Percentiles rank a stretch among this genome's conserved stretches.
Evolutionary conservation across 768 basidiomycete species (phyloP).

Genomic region (Sarcodon sp.): DNA sequence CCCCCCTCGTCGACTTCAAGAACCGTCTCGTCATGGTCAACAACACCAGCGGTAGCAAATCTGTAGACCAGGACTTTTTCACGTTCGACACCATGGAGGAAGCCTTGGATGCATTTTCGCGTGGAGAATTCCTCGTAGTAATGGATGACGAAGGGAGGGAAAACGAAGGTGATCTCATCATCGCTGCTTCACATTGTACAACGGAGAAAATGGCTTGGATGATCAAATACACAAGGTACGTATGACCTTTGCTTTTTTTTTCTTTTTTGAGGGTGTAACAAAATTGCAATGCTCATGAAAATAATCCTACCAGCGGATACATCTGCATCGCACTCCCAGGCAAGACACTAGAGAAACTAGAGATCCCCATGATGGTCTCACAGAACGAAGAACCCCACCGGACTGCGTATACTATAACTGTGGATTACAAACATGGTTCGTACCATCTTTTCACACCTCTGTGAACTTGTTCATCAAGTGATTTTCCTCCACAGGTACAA

Average conservation of each 20-base stretch:
- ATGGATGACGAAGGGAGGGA: conserved; percentile 96
- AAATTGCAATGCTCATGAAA: neutral
- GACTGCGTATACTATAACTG: conserved; percentile 93
- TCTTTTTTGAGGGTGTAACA: conserved; percentile 6
- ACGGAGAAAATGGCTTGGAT: conserved; percentile 99
- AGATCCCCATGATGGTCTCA: conserved; percentile 91
- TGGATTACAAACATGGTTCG: conserved; percentile 84
- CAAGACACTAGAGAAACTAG: conserved; percentile 61
- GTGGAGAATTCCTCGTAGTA: conserved; percentile 88
- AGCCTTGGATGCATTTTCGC: conserved; percentile 61
- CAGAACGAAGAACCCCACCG: conserved; percentile 81
- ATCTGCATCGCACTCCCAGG: conserved; percentile 81
- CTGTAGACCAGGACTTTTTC: conserved; percentile 22
- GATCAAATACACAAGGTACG: conserved; percentile 89
- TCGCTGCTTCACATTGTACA: conserved; percentile 72
- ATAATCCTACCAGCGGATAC: conserved; percentile 54
- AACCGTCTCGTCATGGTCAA: neutral
- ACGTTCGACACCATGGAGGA: conserved; percentile 73
- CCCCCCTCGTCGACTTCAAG: neutral
- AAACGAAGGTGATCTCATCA: conserved; percentile 95
- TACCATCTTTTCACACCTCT: conserved; percentile 5
- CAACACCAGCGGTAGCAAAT: no score
- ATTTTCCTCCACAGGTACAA: conserved; percentile 43
- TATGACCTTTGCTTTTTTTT: conserved; percentile 1
- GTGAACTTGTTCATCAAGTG: neutral